These are phyloP conservation scores for Fusarium oligoseptatum DNA, from an alignment of 2,329 filamentous ascomycete species.

Conservation along the genomic window DNA sequence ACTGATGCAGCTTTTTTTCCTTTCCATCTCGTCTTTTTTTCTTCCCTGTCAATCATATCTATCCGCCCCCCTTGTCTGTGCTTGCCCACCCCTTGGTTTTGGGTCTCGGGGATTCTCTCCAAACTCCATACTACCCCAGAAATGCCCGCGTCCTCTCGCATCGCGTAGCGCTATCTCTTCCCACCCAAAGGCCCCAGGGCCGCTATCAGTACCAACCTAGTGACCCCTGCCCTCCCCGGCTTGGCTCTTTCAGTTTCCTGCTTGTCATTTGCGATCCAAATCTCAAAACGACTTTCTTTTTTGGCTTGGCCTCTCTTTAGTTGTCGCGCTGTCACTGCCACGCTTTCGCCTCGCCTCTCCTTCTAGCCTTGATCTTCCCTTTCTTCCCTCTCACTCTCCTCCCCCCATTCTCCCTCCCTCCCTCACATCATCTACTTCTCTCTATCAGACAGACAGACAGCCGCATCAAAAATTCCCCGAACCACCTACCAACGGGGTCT, in stretches of 20 bases:
- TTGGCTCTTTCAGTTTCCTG: conserved; percentile 14
- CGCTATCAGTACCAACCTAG: conserved; percentile 43
- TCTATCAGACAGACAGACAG: neutral
- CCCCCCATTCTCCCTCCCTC: neutral
- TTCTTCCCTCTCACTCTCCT: conserved; percentile 10
- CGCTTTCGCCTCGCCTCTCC: conserved; percentile 11
- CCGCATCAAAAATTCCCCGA: conserved; percentile 2
- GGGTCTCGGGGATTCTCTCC: conserved; percentile 18
- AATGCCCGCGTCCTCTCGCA: conserved; percentile 38
- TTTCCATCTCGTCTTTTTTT: conserved; percentile 7
- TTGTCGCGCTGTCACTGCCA: conserved; percentile 2
- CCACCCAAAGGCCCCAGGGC: conserved; percentile 10
- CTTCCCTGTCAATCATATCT: conserved; percentile 4
- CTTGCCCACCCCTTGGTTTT: conserved; percentile 11
- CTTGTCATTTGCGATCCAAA: conserved; percentile 35
- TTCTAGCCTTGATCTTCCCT: conserved; percentile 1
- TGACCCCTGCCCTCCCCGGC: conserved; percentile 29
- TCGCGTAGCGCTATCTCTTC: conserved; percentile 48
- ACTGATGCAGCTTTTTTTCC: neutral
- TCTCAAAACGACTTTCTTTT: conserved; percentile 35
- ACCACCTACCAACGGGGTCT: neutral
- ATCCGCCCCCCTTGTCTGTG: neutral
- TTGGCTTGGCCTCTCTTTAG: conserved; percentile 22
- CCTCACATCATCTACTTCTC: conserved; percentile 8
- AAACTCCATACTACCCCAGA: conserved; percentile 48